Evolutionary conservation across 768 basidiomycete genomes (phyloP).

Genomic region (Pholiota conissans): DNA sequence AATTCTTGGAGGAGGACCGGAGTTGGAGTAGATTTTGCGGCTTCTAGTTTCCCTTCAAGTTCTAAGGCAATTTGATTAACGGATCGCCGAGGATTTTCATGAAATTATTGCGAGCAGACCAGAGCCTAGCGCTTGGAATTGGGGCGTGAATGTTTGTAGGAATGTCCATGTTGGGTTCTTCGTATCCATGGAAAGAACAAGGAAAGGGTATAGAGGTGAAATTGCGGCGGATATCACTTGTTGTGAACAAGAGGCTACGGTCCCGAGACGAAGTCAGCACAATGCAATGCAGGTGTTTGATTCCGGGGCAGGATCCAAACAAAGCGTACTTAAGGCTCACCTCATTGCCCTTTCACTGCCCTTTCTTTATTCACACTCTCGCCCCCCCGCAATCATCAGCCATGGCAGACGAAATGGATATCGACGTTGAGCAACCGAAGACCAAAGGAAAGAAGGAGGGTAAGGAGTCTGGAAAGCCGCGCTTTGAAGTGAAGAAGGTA

Average conservation of each 20-base stretch:
- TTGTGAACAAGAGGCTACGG: neutral
- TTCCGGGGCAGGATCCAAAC: neutral
- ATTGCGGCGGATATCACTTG: too few species aligned
- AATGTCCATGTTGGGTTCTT: slow-evolving; percentile 39
- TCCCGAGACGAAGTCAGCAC: neutral
- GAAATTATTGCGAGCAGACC: slow-evolving; percentile 52
- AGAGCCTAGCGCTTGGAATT: slow-evolving; percentile 50
- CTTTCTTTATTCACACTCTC: neutral
- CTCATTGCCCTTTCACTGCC: neutral
- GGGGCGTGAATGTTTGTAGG: slow-evolving; percentile 47
- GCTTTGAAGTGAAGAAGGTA: slow-evolving; percentile 99
- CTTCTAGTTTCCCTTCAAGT: slow-evolving; percentile 43
- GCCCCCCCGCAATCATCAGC: neutral
- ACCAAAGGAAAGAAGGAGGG: slow-evolving; percentile 52
- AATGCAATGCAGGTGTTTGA: too few species aligned
- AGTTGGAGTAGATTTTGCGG: slow-evolving; percentile 30
- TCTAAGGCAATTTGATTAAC: slow-evolving; percentile 10
- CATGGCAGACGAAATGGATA: slow-evolving; percentile 53
- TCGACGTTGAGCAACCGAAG: slow-evolving; percentile 39
- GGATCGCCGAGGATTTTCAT: too few species aligned
- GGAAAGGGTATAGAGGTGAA: neutral
- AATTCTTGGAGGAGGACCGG: slow-evolving; percentile 40
- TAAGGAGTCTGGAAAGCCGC: slow-evolving; percentile 67
- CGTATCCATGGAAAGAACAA: neutral
- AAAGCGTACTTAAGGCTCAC: neutral